Conservation (phyloP, 2,329 filamentous ascomycete genomes). For the Epichloe typhina region DNA sequence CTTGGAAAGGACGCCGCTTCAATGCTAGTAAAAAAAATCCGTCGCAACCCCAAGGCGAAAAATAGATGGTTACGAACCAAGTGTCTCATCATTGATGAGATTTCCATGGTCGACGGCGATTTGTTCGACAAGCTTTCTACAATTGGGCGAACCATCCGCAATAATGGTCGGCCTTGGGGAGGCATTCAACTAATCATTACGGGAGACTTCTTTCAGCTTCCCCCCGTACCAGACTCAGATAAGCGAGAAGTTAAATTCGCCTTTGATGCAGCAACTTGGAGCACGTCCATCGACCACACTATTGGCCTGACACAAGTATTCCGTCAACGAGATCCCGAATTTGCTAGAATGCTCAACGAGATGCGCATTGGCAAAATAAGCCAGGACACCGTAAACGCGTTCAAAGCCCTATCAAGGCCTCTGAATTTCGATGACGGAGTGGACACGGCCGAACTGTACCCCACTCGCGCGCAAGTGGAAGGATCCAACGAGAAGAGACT, state of each 20-base stretch:
- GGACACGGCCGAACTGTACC: slow-evolving; percentile 70
- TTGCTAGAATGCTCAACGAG: slow-evolving; percentile 92
- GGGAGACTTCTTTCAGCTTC: slow-evolving; percentile 94
- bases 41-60: slow-evolving; percentile 75
- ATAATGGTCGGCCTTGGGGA: slow-evolving; percentile 85
- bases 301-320: slow-evolving; percentile 94
- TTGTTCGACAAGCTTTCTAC: slow-evolving; percentile 92
- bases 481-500: slow-evolving; percentile 68
- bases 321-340: slow-evolving; percentile 79
- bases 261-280: slow-evolving; percentile 87
- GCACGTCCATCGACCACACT: slow-evolving; percentile 83
- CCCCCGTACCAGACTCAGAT: slow-evolving; percentile 72
- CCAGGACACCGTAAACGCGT: slow-evolving; percentile 61
- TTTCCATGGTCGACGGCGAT: slow-evolving; percentile 97
- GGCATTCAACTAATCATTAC: slow-evolving; percentile 94
- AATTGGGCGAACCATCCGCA: slow-evolving; percentile 72
- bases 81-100: slow-evolving; percentile 80
- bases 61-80: slow-evolving; percentile 82
- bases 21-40: slow-evolving; percentile 72
- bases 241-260: slow-evolving; percentile 68
- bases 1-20: slow-evolving; percentile 79
- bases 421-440: slow-evolving; percentile 63
- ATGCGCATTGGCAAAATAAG: slow-evolving; percentile 83
- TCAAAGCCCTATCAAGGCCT: slow-evolving; percentile 59
- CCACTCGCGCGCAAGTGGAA: slow-evolving; percentile 82